A percentile compares a stretch with the other conserved stretches of the same genome.
These are phyloP conservation scores for Populus tremula DNA, from an alignment of 345 rosid genomes.

Conservation along the genomic window DNA sequence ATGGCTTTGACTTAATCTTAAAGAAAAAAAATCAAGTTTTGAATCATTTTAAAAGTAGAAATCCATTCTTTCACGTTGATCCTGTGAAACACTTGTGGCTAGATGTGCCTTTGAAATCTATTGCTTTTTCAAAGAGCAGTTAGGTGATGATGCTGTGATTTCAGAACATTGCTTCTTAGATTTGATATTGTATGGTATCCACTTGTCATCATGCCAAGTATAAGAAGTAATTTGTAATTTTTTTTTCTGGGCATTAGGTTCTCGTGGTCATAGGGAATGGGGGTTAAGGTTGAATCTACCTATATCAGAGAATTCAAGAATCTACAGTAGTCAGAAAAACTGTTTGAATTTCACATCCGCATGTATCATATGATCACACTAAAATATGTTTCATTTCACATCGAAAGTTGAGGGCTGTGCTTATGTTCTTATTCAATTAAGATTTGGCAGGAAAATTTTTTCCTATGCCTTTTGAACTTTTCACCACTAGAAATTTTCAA, in stretches of 20 bases:
- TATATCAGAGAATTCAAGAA: background rate
- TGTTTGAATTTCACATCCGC: background rate
- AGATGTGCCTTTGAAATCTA: background rate
- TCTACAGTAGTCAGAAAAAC: background rate
- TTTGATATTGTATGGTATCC: background rate
- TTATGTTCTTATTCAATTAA: background rate
- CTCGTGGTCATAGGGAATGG: background rate
- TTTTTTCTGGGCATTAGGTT: background rate
- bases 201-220: background rate
- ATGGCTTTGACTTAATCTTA: background rate
- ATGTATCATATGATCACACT: background rate
- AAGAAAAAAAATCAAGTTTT: background rate
- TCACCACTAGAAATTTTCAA: background rate
- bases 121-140: background rate
- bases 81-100: background rate
- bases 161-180: no score
- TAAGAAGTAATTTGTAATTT: background rate
- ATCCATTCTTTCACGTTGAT: background rate
- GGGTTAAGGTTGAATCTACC: background rate
- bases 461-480: background rate
- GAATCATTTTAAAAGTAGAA: background rate
- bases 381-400: background rate
- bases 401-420: background rate
- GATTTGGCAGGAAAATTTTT: background rate
- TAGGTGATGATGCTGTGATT: background rate